Evolutionary conservation across 2,329 filamentous ascomycete genomes (phyloP).

Genomic region (Aureobasidium sp.): DNA sequence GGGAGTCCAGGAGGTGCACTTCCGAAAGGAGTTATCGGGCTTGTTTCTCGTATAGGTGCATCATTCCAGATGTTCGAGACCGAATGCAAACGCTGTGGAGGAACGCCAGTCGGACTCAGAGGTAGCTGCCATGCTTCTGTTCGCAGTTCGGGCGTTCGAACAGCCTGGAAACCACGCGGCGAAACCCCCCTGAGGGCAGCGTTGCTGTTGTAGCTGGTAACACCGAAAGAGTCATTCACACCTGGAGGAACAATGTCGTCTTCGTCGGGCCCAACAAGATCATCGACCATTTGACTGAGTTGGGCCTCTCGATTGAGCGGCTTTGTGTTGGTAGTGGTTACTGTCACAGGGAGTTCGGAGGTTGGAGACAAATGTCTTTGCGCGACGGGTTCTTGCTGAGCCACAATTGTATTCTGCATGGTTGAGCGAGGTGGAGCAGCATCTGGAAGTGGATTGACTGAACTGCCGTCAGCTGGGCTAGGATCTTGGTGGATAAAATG

Average conservation of each 20-base stretch:
- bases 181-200: not conserved
- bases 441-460: not conserved
- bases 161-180: not conserved
- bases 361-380: not conserved
- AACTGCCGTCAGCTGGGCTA: not conserved
- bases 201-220: not conserved
- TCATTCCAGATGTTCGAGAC: constrained; percentile 26
- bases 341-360: not conserved
- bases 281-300: constrained; percentile 52
- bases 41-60: constrained; percentile 3
- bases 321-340: constrained; percentile 3
- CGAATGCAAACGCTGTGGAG: constrained; percentile 21
- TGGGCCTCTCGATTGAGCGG: constrained; percentile 35
- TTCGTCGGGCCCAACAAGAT: constrained; percentile 41
- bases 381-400: not conserved
- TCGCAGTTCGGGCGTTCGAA: constrained; percentile 5
- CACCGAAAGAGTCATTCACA: not conserved
- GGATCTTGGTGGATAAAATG: constrained; percentile 33
- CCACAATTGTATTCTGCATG: not conserved
- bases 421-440: not conserved
- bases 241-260: constrained; percentile 25
- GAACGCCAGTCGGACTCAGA: not conserved
- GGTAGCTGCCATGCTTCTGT: constrained; percentile 7
- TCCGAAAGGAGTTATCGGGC: constrained; percentile 4
- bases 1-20: not conserved